These are phyloP conservation scores for Pochonia chlamydosporia DNA, from an alignment of 2,329 filamentous ascomycete species.

Conservation along the genomic window DNA sequence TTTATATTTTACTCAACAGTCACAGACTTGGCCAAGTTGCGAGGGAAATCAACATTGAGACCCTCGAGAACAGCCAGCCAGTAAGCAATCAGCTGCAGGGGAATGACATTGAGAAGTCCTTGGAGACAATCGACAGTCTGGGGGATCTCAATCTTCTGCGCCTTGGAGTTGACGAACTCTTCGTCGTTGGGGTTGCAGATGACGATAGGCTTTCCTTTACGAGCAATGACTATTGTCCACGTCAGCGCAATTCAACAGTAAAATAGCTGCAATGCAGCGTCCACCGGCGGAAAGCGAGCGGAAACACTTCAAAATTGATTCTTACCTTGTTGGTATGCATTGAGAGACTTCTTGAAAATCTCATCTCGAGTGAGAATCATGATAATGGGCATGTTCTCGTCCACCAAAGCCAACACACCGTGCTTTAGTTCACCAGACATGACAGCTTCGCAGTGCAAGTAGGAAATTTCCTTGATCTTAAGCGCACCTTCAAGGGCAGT, in stretches of 20 bases:
- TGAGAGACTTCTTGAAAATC: slow-evolving; percentile 97
- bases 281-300: too few relatives aligned
- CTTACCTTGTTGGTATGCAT: slow-evolving; percentile 94
- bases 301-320: too few relatives aligned
- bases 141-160: slow-evolving; percentile 96
- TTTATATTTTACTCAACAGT: slow-evolving; percentile 78
- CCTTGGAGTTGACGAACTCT: slow-evolving; percentile 83
- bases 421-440: slow-evolving; percentile 99
- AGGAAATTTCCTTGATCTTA: slow-evolving; percentile 99
- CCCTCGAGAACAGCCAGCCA: slow-evolving; percentile 96
- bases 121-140: slow-evolving; percentile 93
- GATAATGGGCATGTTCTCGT: slow-evolving; percentile 98
- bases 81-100: slow-evolving; percentile 96
- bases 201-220: slow-evolving; percentile 92
- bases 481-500: slow-evolving; percentile 95
- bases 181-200: slow-evolving; percentile 90
- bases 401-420: slow-evolving; percentile 92
- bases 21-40: slow-evolving; percentile 97
- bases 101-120: slow-evolving; percentile 95
- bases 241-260: slow-evolving; percentile 13
- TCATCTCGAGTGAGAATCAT: slow-evolving; percentile 98
- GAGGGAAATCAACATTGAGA: slow-evolving; percentile 95
- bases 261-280: too few relatives aligned
- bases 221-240: slow-evolving; percentile 69
- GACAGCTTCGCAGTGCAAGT: slow-evolving; percentile 98